Evolutionary conservation across 2,329 filamentous ascomycete genomes (phyloP).

Genomic region (Pseudopithomyces chartarum): DNA sequence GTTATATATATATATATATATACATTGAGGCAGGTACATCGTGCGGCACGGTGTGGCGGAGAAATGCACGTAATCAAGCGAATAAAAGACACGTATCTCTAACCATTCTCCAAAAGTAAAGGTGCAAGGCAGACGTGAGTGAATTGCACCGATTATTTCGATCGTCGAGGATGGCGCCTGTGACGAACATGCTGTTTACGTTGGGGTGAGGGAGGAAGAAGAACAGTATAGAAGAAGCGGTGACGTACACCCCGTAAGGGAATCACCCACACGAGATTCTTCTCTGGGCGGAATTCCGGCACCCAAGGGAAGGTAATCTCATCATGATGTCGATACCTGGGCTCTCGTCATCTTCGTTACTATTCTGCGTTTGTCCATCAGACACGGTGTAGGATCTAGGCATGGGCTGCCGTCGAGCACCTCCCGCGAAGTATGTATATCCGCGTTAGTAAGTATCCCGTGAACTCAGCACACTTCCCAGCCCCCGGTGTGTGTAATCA

Average conservation of each 20-base stretch:
- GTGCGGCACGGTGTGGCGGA: too few species aligned
- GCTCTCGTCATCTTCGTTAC: not conserved
- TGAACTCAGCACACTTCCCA: slow-evolving; percentile 6
- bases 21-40: too few species aligned
- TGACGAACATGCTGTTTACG: not conserved
- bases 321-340: not conserved
- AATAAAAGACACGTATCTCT: too few species aligned
- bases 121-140: too few species aligned
- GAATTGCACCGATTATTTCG: not conserved
- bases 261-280: slow-evolving; percentile 1
- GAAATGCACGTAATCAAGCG: too few species aligned
- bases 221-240: not conserved
- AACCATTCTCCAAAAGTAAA: too few species aligned
- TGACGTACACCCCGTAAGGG: not conserved
- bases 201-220: not conserved
- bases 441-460: slow-evolving; percentile 2
- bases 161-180: not conserved
- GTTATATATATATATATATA: too few species aligned
- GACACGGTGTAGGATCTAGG: not conserved
- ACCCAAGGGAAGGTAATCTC: slow-evolving; percentile 11
- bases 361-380: not conserved
- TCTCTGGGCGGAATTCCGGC: slow-evolving; percentile 2
- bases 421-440: slow-evolving; percentile 3
- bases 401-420: not conserved
- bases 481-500: slow-evolving; percentile 7